Evolutionary conservation across 2,329 filamentous ascomycete genomes (phyloP).

Genomic region (Diaporthe vaccinii): DNA sequence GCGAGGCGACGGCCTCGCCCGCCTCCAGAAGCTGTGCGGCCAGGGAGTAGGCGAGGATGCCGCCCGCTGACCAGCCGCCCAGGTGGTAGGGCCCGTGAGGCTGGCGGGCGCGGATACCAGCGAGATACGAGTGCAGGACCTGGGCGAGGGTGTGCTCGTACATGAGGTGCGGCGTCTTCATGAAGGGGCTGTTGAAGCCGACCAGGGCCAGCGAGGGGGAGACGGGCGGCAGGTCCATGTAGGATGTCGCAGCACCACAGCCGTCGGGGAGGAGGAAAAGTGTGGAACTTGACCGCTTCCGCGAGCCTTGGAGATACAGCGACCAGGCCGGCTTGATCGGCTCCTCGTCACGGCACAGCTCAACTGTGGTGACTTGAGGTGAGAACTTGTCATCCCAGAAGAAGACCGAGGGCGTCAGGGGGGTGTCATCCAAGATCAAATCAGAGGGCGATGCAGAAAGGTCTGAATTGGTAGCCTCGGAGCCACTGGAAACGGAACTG

Average conservation of each 20-base stretch:
- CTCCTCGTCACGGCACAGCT: background rate
- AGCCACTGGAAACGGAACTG: background rate
- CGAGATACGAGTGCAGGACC: conserved; percentile 44
- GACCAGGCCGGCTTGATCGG: background rate
- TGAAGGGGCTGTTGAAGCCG: conserved; percentile 48
- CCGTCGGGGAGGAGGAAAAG: conserved; percentile 50
- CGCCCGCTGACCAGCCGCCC: conserved; percentile 46
- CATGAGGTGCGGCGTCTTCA: conserved; percentile 61
- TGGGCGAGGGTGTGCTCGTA: conserved; percentile 42
- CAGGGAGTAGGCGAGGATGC: conserved; percentile 45
- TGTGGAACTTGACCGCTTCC: conserved; percentile 42
- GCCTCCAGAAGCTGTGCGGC: conserved; percentile 41
- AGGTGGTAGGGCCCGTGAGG: conserved; percentile 45
- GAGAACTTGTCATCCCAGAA: background rate
- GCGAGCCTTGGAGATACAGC: conserved; percentile 36
- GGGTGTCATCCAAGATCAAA: background rate
- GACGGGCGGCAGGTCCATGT: conserved; percentile 46
- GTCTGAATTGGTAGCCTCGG: background rate
- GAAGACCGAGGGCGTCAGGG: background rate
- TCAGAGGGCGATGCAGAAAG: background rate
- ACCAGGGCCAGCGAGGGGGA: conserved; percentile 44
- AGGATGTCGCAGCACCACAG: conserved; percentile 46
- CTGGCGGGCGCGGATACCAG: conserved; percentile 73
- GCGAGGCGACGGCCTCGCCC: conserved; percentile 42
- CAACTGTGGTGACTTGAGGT: background rate